These are phyloP conservation scores for Parafenestella ontariensis DNA, from an alignment of 2,329 filamentous ascomycete species.

Conservation along the genomic window DNA sequence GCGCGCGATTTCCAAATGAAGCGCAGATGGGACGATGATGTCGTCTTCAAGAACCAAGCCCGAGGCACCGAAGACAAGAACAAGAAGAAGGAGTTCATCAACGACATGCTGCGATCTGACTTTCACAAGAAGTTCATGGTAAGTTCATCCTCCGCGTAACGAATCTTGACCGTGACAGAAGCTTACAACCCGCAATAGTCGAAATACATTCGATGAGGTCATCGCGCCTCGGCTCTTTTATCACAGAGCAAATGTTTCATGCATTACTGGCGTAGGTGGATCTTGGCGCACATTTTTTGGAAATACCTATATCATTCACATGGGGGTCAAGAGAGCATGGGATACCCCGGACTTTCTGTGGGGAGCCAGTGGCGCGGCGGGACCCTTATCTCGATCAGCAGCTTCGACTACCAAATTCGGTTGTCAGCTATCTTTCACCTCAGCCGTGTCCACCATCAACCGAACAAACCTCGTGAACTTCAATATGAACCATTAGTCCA, in stretches of 20 bases:
- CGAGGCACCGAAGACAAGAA: constrained; percentile 91
- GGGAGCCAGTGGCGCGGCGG: constrained; percentile 34
- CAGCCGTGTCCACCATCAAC: constrained; percentile 14
- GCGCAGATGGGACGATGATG: constrained; percentile 95
- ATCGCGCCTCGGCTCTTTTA: constrained; percentile 6
- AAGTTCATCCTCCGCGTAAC: constrained; percentile 28
- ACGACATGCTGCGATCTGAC: constrained; percentile 91
- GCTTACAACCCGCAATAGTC: constrained; percentile 32
- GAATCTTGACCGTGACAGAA: background rate
- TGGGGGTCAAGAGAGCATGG: constrained; percentile 22
- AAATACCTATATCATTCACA: constrained; percentile 16
- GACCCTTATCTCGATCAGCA: constrained; percentile 47
- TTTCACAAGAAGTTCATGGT: constrained; percentile 98
- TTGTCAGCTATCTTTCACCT: constrained; percentile 30
- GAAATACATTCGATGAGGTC: constrained; percentile 48
- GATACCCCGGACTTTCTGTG: constrained; percentile 37
- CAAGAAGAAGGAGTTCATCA: constrained; percentile 96
- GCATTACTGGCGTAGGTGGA: constrained; percentile 32
- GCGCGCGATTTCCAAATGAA: constrained; percentile 89
- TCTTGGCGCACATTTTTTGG: constrained; percentile 23
- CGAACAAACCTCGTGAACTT: constrained; percentile 17
- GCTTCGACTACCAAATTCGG: constrained; percentile 23
- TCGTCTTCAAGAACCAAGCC: constrained; percentile 99
- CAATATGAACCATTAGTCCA: background rate
- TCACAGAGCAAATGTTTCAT: constrained; percentile 10